Evolutionary conservation across 495 filamentous ascomycete genomes (phyloP), one percentile per base, ranked within the genome.

Genomic region (Penicillium pancosmium): DNA sequence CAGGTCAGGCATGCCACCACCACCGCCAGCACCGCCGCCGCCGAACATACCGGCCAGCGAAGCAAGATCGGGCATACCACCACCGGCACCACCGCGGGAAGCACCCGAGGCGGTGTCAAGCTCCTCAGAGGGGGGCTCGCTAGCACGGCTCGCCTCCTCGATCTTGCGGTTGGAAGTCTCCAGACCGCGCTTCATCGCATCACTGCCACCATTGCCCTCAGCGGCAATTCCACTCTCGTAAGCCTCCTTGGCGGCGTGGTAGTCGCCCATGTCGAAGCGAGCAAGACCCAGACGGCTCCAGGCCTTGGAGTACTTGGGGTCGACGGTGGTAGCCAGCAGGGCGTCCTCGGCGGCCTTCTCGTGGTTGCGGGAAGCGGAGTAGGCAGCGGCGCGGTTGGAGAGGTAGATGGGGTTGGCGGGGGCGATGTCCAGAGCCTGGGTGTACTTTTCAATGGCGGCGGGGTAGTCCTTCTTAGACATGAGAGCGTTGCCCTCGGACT

Each of bases 401-500:
- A 98, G 90, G 80, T 93, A 98, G 74, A 98, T 93, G 33, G 94
- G 90, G 79, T 98, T 97, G 47, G 83, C 77, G 7, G 95, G 92
- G 64, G 90, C 73, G 36, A 97, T 76, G 40, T 82, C 80, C 34
- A 98, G 81, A 16, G 94, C 94, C 68, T 91, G 77, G 21, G 88
- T 91, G 81, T 98, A 98, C 55, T 86, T 71, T 57, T 90, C 85
- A 73, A 98, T 91, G 54, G 94, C 94, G 33, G 74, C 65, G 6
- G 76, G 57, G 78, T 96, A 95, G 73, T 98, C 91, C 75, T 95
- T 96, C 69, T 87, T 81, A 27, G 88, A 83, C 93, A 98, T 98
- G 41, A 93, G 91, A 16, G 88, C 84, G 75, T 98, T 98, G 50
- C 95, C 94, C 68, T 91, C 84, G n/a, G 82, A 86, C 77, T 98